Conservation (phyloP, 305 asterid genomes). For the Ilex paraguariensis region DNA sequence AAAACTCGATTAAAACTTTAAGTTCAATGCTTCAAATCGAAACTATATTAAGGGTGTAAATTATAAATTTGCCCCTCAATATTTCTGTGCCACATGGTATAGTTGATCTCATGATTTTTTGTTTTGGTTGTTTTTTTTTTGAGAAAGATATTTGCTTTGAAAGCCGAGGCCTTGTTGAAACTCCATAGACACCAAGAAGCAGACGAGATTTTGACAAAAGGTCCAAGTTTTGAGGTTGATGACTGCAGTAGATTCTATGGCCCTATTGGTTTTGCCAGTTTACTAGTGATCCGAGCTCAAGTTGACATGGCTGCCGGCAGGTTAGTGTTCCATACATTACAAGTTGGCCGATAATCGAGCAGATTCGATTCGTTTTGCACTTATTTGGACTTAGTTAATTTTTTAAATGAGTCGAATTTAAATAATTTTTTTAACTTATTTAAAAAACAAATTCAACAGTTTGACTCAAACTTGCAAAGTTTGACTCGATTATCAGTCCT, state of each 20-base stretch:
- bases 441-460: too few species aligned
- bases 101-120: not conserved
- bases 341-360: too few species aligned
- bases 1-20: too few species aligned
- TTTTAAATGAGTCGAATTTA: too few species aligned
- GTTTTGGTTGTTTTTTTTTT: constrained; percentile 2
- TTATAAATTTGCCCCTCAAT: too few species aligned
- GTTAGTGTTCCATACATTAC: constrained; percentile 24
- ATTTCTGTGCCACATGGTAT: not conserved
- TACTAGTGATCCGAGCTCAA: constrained; percentile 59
- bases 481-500: too few species aligned
- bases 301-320: constrained; percentile 73
- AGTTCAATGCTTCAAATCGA: too few species aligned
- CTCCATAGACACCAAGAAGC: constrained; percentile 77
- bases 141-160: constrained; percentile 66
- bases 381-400: too few species aligned
- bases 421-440: too few species aligned
- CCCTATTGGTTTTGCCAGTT: constrained; percentile 51
- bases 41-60: too few species aligned
- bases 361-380: too few species aligned
- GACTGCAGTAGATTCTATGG: constrained; percentile 73
- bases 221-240: constrained; percentile 63
- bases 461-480: too few species aligned
- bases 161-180: constrained; percentile 79
- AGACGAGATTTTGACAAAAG: constrained; percentile 47